These are phyloP conservation scores for Jaapia argillacea DNA, from an alignment of 768 basidiomycete genomes.

Conservation along the genomic window DNA sequence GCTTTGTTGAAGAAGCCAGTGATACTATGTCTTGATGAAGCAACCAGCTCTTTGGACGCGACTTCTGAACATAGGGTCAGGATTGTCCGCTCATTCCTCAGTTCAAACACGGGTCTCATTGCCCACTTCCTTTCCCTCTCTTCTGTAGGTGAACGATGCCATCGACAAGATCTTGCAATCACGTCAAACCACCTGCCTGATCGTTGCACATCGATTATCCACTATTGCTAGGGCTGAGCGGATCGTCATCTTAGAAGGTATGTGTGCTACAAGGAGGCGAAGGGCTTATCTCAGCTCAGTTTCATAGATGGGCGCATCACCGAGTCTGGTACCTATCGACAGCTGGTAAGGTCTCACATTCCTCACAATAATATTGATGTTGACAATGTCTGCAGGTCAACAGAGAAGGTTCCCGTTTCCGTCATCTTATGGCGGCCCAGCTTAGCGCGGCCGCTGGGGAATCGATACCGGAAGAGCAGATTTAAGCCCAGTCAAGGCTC, in stretches of 20 bases:
- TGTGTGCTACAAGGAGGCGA: background rate
- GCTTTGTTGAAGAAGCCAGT: constrained; percentile 85
- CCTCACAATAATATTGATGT: background rate
- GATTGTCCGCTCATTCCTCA: constrained; percentile 7
- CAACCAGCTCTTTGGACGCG: constrained; percentile 82
- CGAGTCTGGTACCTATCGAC: constrained; percentile 74
- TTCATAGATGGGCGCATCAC: constrained; percentile 65
- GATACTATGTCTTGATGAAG: constrained; percentile 85
- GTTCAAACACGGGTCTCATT: background rate
- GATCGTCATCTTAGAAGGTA: constrained; percentile 83
- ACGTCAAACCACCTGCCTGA: constrained; percentile 75
- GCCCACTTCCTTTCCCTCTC: too few relatives aligned
- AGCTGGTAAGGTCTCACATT: constrained; percentile 44
- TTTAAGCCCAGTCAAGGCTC: too few relatives aligned
- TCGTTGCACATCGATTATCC: constrained; percentile 84
- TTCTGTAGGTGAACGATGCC: constrained; percentile 69
- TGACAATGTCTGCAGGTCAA: constrained; percentile 34
- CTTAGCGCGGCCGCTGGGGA: constrained; percentile 37
- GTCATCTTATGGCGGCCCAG: constrained; percentile 85
- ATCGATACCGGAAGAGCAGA: background rate
- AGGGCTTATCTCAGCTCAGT: background rate
- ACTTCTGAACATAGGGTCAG: constrained; percentile 75
- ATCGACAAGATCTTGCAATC: constrained; percentile 79
- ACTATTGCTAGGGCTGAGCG: constrained; percentile 86
- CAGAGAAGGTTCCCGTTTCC: constrained; percentile 67